phyloP scores from a whole-genome alignment of 2,329 filamentous ascomycete genomes.

The Daldinia sp. region DNA sequence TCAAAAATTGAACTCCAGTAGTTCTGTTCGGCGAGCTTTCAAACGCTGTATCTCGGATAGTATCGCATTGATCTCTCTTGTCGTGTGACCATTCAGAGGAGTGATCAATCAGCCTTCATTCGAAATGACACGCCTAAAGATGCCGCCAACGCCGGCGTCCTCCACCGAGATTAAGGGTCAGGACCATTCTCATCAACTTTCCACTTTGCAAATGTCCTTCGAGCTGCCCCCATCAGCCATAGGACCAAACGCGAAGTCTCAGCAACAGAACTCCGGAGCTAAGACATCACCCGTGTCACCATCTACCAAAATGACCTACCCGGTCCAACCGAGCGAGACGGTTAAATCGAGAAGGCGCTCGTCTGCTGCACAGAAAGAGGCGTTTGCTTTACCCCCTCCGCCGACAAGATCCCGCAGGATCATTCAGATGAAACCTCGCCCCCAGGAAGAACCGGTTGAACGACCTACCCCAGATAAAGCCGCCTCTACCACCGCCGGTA shows the following conservation, averaged over 20 bases:
- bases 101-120: constrained; percentile 16
- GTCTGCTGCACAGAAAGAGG: constrained; percentile 66
- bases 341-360: constrained; percentile 67
- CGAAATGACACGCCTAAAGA: constrained; percentile 73
- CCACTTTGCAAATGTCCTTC: constrained; percentile 75
- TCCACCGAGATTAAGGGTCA: constrained; percentile 83
- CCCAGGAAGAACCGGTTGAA: constrained; percentile 56
- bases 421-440: constrained; percentile 91
- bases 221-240: constrained; percentile 83
- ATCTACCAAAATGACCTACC: constrained; percentile 54
- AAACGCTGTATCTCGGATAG: neutral
- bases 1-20: neutral
- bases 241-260: constrained; percentile 58
- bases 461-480: constrained; percentile 38
- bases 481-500: constrained; percentile 37
- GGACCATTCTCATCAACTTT: constrained; percentile 71
- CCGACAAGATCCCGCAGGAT: constrained; percentile 94
- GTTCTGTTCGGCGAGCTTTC: neutral
- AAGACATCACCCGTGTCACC: constrained; percentile 51
- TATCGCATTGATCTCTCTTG: constrained; percentile 14
- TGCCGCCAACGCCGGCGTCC: constrained; percentile 82
- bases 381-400: constrained; percentile 88
- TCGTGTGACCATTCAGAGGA: constrained; percentile 30
- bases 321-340: constrained; percentile 60
- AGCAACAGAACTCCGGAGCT: constrained; percentile 58